Percentiles rank a stretch among this genome's conserved stretches.
These are phyloP conservation scores for Teratosphaeria viscida DNA, from an alignment of 2,329 filamentous ascomycete genomes.

Conservation along the genomic window DNA sequence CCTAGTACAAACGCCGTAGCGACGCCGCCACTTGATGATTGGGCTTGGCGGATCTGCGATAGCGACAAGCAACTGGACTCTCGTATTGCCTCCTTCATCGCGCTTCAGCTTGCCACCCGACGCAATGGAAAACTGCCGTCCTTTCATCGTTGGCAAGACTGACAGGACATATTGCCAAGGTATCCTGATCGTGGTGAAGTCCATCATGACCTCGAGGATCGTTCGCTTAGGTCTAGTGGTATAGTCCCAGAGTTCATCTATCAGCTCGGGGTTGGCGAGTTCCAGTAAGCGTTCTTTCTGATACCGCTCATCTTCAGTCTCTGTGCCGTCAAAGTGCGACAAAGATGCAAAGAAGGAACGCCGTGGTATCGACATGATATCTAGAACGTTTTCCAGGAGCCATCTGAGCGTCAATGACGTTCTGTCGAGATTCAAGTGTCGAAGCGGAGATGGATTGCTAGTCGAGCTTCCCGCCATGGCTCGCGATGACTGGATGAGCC, in stretches of 20 bases:
- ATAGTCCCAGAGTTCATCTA: slow-evolving; percentile 94
- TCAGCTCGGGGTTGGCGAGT: slow-evolving; percentile 66
- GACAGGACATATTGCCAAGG: slow-evolving; percentile 63
- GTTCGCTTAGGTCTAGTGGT: slow-evolving; percentile 81
- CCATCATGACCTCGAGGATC: slow-evolving; percentile 83
- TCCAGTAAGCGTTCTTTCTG: slow-evolving; percentile 77
- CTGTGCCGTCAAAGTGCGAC: slow-evolving; percentile 61
- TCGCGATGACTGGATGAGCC: slow-evolving; percentile 32
- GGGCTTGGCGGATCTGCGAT: slow-evolving; percentile 35
- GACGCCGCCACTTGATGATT: slow-evolving; percentile 81
- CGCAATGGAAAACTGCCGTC: slow-evolving; percentile 87
- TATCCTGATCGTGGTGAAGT: slow-evolving; percentile 76
- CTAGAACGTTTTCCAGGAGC: slow-evolving; percentile 71
- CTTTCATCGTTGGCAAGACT: slow-evolving; percentile 71
- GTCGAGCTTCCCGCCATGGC: slow-evolving; percentile 21
- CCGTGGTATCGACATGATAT: slow-evolving; percentile 81
- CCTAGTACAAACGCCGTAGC: slow-evolving; percentile 80
- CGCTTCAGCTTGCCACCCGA: slow-evolving; percentile 48
- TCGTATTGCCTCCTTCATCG: slow-evolving; percentile 13
- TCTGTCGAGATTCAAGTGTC: slow-evolving; percentile 27
- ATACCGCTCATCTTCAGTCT: slow-evolving; percentile 34
- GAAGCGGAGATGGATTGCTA: slow-evolving; percentile 26
- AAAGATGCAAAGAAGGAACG: slow-evolving; percentile 76
- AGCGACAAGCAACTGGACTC: slow-evolving; percentile 26
- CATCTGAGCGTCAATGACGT: slow-evolving; percentile 54